Evolutionary conservation across 169 alveolate species (phyloP), one percentile per base, ranked within the genome.

Genomic region (Plasmodium yoelii): DNA sequence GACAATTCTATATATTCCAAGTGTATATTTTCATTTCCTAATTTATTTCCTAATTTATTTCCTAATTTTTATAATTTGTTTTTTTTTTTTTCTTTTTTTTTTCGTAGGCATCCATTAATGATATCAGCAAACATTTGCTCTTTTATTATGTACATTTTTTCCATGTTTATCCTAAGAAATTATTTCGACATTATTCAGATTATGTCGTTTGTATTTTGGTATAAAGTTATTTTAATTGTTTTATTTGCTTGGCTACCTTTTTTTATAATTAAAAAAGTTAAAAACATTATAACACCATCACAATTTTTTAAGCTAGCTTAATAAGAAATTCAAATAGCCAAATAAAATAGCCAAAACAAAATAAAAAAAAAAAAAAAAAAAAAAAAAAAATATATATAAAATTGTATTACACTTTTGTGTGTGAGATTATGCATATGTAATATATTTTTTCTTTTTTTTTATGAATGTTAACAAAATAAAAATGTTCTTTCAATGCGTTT

Each of bases 171-270:
- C 10, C 86, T 98, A 84, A 92, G 97, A 64, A 95, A 95, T 70
- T 95, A 97, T 84, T 98, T 98, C 74, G 99, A 98, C 90, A 86
- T 96, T 44, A 94, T 82, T 56, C 95, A 94, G 74, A 96, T 97
- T 19, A 91, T 97, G 86, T 93, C 98, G 7, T 93, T 93, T 39
- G 87, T 95, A 53, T 98, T 98, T 92, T 92, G 96, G 94, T 93
- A 95, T 92, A 97, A 97, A 88, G 98, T 97, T 5, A 59, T 92
- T 8, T 94, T 95, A 46, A 95, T 98, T 53, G 95, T 97, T n/a
- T 92, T 95, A 4, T 94, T 95, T 42, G 96, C 98, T 44, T 98
- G 99, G 99, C 92, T 97, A 13, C 99, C 99, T 0, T 73, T 96
- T 6, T 96, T 88, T 93, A 44, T 96, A 39, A 90, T 94, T 73